These are phyloP conservation scores for Crithidia fasciculata DNA, from an alignment of 208 protist species.

Conservation along the genomic window DNA sequence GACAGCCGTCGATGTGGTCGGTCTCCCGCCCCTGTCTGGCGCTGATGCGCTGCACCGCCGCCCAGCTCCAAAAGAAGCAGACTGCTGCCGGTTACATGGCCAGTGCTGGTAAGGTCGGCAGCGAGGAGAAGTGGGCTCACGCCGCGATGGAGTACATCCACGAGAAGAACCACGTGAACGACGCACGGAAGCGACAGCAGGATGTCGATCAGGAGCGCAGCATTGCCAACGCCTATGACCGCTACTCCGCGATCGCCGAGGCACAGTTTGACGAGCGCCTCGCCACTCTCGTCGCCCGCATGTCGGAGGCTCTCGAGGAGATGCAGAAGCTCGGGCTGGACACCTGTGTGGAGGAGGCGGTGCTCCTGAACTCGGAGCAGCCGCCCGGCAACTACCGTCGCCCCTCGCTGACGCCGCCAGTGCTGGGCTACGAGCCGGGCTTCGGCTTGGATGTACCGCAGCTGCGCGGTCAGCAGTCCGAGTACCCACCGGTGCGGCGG, in stretches of 20 bases:
- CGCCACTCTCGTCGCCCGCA: slow-evolving; percentile 46
- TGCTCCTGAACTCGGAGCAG: slow-evolving; percentile 79
- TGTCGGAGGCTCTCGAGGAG: slow-evolving; percentile 76
- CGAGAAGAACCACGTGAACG: slow-evolving; percentile 85
- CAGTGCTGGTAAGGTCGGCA: slow-evolving; percentile 71
- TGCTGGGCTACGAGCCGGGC: slow-evolving; percentile 83
- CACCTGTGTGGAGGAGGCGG: slow-evolving; percentile 62
- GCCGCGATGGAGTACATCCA: slow-evolving; percentile 90
- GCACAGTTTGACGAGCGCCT: slow-evolving; percentile 59
- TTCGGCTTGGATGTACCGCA: slow-evolving; percentile 89
- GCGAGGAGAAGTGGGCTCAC: slow-evolving; percentile 90
- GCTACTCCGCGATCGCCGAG: slow-evolving; percentile 61
- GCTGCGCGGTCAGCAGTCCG: slow-evolving; percentile 69
- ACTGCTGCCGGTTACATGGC: slow-evolving; percentile 78
- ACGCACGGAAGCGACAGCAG: slow-evolving; percentile 76
- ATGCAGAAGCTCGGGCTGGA: slow-evolving; percentile 60
- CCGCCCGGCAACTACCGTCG: slow-evolving; percentile 68
- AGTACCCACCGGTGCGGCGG: slow-evolving; percentile 72
- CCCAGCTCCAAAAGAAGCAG: slow-evolving; percentile 68
- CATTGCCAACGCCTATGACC: slow-evolving; percentile 75
- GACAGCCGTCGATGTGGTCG: slow-evolving; percentile 13
- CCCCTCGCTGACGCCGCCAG: slow-evolving; percentile 79
- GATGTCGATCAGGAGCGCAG: slow-evolving; percentile 78
- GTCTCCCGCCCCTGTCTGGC: slow-evolving; percentile 14
- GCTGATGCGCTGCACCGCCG: slow-evolving; percentile 1